Evolutionary conservation across 2,329 filamentous ascomycete genomes (phyloP), one percentile per base, ranked within the genome.

Genomic region (Tolypocladium inflatum): DNA sequence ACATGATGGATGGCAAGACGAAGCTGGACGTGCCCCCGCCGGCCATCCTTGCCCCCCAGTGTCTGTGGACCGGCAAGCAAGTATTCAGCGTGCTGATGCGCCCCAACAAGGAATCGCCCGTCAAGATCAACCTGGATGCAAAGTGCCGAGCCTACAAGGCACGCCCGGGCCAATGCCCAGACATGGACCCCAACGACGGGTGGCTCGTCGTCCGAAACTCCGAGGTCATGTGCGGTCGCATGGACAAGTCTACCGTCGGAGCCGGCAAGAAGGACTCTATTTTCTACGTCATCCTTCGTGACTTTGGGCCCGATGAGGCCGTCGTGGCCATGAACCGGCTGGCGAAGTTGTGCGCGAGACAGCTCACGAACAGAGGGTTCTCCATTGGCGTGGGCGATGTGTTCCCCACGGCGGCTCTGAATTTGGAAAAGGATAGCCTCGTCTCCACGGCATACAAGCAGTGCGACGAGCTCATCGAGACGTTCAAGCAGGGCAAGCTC

Each of bases 161-260:
- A n/a, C 79, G 79, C 3, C 74, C 81, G 1, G 82, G 80, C 1
- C 76, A 76, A 60, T 75, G 73, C 51, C 84, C 86, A 1, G 86
- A 90, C 62, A 86, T 96, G 76, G 90, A 93, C 66, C 84, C 89
- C 19, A 90, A 94, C 63, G 94, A 99, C 71, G 86, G 88, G 9
- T 97, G 90, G 82, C 79, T 99, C 11, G 91, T 96, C 17, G 88
- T 99, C 61, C 89, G 93, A 58, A 97, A 99, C 70, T 97, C 93
- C 0, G 92, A 97, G 71, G 86, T 97, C 61, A 96, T 99, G 90
- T 97, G 93, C 68, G 94, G 94, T 61, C 84, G 88, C 60, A 97
- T 97, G 91, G 94, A 99, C 77, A 99, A 99, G 74, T 89, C 90
- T 1, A 97, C 92, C 0, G 90, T 99, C n/a, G 94, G 94, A 65